Evolutionary conservation across 352 stramenopile species (phyloP).

Genomic region (Globisporangium okanoganense): DNA sequence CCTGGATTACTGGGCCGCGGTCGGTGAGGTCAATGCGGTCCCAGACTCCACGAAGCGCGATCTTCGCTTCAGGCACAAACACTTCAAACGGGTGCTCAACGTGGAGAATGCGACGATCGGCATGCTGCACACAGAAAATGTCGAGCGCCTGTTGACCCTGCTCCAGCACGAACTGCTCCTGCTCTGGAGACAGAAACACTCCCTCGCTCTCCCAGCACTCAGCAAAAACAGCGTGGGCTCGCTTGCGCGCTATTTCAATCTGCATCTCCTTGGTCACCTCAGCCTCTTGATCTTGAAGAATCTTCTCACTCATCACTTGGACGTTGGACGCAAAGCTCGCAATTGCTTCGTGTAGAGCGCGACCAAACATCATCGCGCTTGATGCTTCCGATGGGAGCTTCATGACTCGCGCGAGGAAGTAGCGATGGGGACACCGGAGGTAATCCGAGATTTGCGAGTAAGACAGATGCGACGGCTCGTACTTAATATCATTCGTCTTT

Average conservation of each 20-base stretch:
- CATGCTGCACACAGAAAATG: conserved; percentile 41
- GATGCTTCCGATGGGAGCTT: conserved; percentile 45
- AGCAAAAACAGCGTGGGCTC: conserved; percentile 4
- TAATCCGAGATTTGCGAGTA: conserved; percentile 84
- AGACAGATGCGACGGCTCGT: conserved; percentile 61
- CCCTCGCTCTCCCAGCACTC: conserved; percentile 22
- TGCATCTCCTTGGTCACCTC: background rate
- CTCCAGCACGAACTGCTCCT: conserved; percentile 30
- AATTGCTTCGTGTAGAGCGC: conserved; percentile 66
- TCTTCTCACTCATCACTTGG: conserved; percentile 16
- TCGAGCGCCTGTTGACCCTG: conserved; percentile 33
- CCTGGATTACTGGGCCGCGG: conserved; percentile 48
- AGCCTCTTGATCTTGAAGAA: conserved; percentile 17
- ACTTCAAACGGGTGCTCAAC: conserved; percentile 70
- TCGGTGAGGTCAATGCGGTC: conserved; percentile 59
- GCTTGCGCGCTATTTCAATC: conserved; percentile 3
- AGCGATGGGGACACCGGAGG: conserved; percentile 70
- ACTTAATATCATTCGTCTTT: conserved; percentile 15
- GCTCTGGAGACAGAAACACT: conserved; percentile 36
- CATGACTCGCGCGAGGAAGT: conserved; percentile 70
- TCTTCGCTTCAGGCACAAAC: conserved; percentile 36
- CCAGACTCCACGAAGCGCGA: conserved; percentile 68
- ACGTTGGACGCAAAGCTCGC: conserved; percentile 41
- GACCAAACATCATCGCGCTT: conserved; percentile 70
- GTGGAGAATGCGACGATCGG: conserved; percentile 30